Evolutionary conservation across 495 filamentous ascomycete species (phyloP), one percentile per base, ranked within the genome.

Genomic region (Peziza echinospora): DNA sequence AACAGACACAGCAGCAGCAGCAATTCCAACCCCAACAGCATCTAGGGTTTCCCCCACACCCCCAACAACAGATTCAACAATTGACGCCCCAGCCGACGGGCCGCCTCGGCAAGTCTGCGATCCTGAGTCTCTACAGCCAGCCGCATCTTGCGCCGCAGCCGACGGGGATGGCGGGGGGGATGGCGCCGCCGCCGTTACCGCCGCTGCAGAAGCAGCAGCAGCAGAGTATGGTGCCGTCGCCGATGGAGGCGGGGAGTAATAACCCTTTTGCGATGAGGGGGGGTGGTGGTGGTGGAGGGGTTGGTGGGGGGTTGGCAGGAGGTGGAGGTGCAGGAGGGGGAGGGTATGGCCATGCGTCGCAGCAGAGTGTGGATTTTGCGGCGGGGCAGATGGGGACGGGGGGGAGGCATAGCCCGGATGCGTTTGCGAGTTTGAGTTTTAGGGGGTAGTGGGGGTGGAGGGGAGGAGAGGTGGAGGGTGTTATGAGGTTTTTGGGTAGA

Each of bases 361-460:
- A 89, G 51, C 89, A 91, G 53, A 94, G 87, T 55, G 79, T 91
- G 48, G 84, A 81, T 56, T 71, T 93, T 60, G 81, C 65, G 47
- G 65, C 62, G n/a, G n/a, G n/a, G 51, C 77, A 74, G 53, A 66
- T 62, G 37, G 75, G 76, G 66, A 77, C 69, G 65, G 76, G 71
- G 51, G 86, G 87, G 7, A 70, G 87, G 40, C 85, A 94, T 61
- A 93, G 84, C 54, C 89, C 89, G 16, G 89, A 97, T 65, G 87
- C 89, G 24, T 97, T 96, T 71, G 79, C 85, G n/a, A 86, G 81
- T 54, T 65, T 97, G 59, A 94, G 86, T 17, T 59, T 60, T 49
- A 49, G 28, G 30, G 30, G 30, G 30, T 13, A 13, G 6, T 37
- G 30, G 30, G 6, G 6, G 19, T 7, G 3, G 13, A 13, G 30